A percentile compares a stretch with the other conserved stretches of the same genome.
phyloP scores from a whole-genome alignment of 1,284 basidiomycete species.

The Pisolithus thermaeus region DNA sequence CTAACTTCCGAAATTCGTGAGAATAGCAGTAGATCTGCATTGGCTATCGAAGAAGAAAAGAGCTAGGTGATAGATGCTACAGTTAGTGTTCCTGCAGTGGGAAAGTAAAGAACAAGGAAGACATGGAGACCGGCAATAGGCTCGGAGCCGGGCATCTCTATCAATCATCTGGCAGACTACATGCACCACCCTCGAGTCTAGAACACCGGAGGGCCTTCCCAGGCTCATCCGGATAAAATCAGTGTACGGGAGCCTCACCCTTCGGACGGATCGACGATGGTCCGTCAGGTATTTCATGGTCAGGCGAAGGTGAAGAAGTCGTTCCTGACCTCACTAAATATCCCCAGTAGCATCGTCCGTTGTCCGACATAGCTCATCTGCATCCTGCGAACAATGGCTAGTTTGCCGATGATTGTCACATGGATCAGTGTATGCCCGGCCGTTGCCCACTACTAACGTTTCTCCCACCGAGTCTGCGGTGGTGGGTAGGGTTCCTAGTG shows the following conservation, averaged over 20 bases:
- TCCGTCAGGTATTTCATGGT: constrained; percentile 19
- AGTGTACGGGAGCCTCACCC: constrained; percentile 25
- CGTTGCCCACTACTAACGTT: constrained; percentile 5
- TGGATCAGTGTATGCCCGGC: constrained; percentile 7
- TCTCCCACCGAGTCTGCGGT: constrained; percentile 11
- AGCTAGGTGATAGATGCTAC: neutral
- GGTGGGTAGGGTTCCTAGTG: constrained; percentile 12
- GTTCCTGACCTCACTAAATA: constrained; percentile 16
- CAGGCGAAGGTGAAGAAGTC: constrained; percentile 25
- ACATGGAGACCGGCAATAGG: constrained; percentile 3
- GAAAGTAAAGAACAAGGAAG: constrained; percentile 10
- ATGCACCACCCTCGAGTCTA: constrained; percentile 10
- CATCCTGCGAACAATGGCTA: constrained; percentile 1
- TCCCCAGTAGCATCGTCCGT: constrained; percentile 9
- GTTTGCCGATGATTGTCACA: constrained; percentile 6
- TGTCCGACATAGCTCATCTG: constrained; percentile 6
- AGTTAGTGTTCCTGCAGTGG: neutral
- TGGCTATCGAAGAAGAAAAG: too few species aligned
- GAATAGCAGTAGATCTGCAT: neutral
- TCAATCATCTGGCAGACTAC: neutral
- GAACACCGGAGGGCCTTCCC: constrained; percentile 9
- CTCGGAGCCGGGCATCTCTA: constrained; percentile 20
- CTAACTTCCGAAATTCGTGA: neutral
- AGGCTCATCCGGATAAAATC: constrained; percentile 9
- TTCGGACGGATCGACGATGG: constrained; percentile 19